These are phyloP conservation scores for Saccharum spontaneum DNA, from an alignment of 176 grass and related monocot genomes.

Conservation along the genomic window DNA sequence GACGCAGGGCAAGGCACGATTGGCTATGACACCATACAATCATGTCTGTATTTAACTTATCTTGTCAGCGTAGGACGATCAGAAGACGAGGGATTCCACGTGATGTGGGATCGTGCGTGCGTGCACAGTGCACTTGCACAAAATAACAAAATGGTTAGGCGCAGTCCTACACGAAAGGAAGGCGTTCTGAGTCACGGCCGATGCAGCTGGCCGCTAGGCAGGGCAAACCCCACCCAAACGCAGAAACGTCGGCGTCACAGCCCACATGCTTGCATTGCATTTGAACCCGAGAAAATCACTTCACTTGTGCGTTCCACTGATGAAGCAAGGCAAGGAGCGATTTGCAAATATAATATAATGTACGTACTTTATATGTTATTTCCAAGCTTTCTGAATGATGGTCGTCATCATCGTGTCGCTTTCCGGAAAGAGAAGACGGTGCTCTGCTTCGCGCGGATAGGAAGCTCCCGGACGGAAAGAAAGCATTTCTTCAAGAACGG, in stretches of 20 bases:
- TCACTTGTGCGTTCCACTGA: neutral
- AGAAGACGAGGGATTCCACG: neutral
- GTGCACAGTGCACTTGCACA: neutral
- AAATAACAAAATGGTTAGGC: slow-evolving; percentile 33
- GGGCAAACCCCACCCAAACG: neutral
- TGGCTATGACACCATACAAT: too few relatives aligned
- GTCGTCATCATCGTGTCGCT: neutral
- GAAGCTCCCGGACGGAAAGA: neutral
- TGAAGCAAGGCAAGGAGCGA: neutral
- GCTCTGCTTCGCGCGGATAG: neutral
- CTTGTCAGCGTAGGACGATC: neutral
- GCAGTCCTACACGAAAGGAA: slow-evolving; percentile 21
- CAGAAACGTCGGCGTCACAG: neutral
- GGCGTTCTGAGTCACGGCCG: slow-evolving; percentile 33
- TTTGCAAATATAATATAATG: neutral
- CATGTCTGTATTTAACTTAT: too few relatives aligned
- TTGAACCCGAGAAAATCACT: neutral
- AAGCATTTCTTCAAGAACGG: neutral
- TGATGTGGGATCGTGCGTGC: neutral
- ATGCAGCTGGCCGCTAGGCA: slow-evolving; percentile 1
- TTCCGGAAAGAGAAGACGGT: neutral
- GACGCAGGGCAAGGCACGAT: too few relatives aligned
- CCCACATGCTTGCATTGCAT: neutral
- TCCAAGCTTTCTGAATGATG: neutral
- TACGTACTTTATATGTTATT: neutral